Base-by-base conservation (phyloP, 2,329 filamentous ascomycete species). In the Stachybotrys chartarum region DNA sequence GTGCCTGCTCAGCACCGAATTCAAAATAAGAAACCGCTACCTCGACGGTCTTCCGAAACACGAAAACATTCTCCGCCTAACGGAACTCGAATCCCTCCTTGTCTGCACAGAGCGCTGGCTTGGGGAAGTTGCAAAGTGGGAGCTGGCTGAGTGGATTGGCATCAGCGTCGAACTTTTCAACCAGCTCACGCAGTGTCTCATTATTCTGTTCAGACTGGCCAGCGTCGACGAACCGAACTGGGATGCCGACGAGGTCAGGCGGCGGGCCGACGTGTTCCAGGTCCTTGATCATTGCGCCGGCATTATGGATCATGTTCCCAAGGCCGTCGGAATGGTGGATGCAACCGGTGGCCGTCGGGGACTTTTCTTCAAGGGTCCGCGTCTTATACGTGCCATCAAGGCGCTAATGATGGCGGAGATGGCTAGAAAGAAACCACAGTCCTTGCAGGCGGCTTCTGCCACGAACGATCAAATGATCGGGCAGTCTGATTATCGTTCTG, bases 121-220 rank as follows among this genome's bases (percentile, higher is more conserved):
- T 3, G 39, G 12, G 7, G 30, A 55, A 4, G 39, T 58, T 8
- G 45, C 48, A 11, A 55, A 55, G 3, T 42, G 56, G 49, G 48
- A 54, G 1, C 48, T 60, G 3, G 35, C 30, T 17, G 53, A 54
- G n/a, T 55, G 58, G 53, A 11, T 54, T 6, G 59, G 59, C 6
- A 54, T 60, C 14, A 58, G n/a, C 12, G 60, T 62, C 39, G 60
- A 62, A 30, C 39, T 45, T 12, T 62, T 58, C 39, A 57, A 55
- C 1, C 57, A 61, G 30, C 53, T 61, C 16, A 54, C 52, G 1
- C 56, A 59, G 31, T 57, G 56, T 17, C 16, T 62, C 2, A 55
- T 59, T 5, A 55, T 60, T 14, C 52, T 61, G 7, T 61, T 60
- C 31, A 62, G 58, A 17, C 50, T 62, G 4, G 53, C 24, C 24